Evolutionary conservation across 176 grass and related monocot genomes (phyloP).

Genomic region (Musa beccarii): DNA sequence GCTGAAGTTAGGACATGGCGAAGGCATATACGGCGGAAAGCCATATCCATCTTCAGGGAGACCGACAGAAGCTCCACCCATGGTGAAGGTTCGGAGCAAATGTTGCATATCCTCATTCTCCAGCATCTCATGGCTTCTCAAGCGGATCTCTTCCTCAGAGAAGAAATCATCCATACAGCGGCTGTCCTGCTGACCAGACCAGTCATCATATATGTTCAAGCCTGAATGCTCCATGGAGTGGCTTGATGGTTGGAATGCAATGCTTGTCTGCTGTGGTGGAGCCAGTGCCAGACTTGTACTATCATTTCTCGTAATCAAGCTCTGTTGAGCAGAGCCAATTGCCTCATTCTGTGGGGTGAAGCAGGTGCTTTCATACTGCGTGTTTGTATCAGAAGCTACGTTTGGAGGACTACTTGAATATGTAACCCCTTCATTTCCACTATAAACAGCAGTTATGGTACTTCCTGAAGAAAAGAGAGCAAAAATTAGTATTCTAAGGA

Average conservation of each 20-base stretch:
- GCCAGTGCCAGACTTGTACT: constrained; percentile 34
- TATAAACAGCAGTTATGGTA: constrained; percentile 33
- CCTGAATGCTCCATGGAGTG: constrained; percentile 36
- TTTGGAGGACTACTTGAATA: constrained; percentile 37
- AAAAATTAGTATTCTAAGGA: no score
- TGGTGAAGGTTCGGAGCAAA: constrained; percentile 56
- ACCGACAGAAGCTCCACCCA: constrained; percentile 39
- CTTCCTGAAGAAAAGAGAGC: constrained; percentile 31
- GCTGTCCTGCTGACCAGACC: constrained; percentile 31
- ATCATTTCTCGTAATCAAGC: constrained; percentile 31
- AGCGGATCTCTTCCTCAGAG: constrained; percentile 71
- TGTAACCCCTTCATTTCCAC: constrained; percentile 28
- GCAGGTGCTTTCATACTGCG: constrained; percentile 43
- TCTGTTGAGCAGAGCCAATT: constrained; percentile 30
- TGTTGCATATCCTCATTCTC: constrained; percentile 94
- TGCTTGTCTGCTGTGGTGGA: constrained; percentile 38
- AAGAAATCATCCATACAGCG: constrained; percentile 46
- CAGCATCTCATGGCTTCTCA: constrained; percentile 70
- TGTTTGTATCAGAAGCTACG: constrained; percentile 22
- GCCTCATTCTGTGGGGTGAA: constrained; percentile 42
- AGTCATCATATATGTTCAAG: constrained; percentile 37
- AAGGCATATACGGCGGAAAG: constrained; percentile 38
- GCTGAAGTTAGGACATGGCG: constrained; percentile 36
- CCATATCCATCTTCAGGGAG: constrained; percentile 34
- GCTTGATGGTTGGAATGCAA: constrained; percentile 37